Conservation (phyloP, 805 yeast species). For the Jamesozyma lodderae region DNA sequence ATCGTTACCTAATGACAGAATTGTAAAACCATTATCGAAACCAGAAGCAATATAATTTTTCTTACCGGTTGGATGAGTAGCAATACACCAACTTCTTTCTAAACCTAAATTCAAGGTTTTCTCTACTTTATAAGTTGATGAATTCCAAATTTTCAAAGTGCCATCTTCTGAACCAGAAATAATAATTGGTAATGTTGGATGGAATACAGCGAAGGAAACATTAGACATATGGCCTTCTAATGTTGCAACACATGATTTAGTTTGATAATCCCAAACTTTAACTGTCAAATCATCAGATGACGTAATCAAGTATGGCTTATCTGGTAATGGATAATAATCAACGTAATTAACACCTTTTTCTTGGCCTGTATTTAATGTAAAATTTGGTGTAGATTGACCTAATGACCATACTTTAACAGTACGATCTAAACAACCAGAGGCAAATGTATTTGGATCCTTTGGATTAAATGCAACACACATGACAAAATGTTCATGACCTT, state of each 20-base stretch:
- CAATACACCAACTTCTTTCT: constrained; percentile 95
- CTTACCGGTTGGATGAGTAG: constrained; percentile 52
- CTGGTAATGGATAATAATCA: constrained; percentile 94
- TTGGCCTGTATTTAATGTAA: constrained; percentile 84
- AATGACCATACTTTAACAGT: constrained; percentile 96
- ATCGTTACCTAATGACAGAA: constrained; percentile 83
- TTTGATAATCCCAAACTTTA: constrained; percentile 94
- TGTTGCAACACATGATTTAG: constrained; percentile 89
- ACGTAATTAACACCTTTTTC: constrained; percentile 92
- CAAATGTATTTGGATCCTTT: constrained; percentile 94
- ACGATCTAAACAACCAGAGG: constrained; percentile 91
- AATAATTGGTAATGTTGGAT: constrained; percentile 92
- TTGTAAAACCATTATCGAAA: constrained; percentile 89
- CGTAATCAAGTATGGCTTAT: constrained; percentile 90
- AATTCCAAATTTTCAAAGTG: constrained; percentile 88
- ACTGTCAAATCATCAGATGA: constrained; percentile 85
- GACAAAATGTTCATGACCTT: constrained; percentile 92
- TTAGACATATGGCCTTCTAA: constrained; percentile 89
- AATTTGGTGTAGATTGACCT: constrained; percentile 80
- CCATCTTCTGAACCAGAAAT: constrained; percentile 97
- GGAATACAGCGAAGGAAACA: constrained; percentile 95
- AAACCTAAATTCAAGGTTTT: constrained; percentile 83
- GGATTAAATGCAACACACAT: constrained; percentile 95
- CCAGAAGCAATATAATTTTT: constrained; percentile 83
- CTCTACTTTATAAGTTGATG: constrained; percentile 88